phyloP scores from a whole-genome alignment of 1,284 basidiomycete genomes.

The Pholiota adiposa region DNA sequence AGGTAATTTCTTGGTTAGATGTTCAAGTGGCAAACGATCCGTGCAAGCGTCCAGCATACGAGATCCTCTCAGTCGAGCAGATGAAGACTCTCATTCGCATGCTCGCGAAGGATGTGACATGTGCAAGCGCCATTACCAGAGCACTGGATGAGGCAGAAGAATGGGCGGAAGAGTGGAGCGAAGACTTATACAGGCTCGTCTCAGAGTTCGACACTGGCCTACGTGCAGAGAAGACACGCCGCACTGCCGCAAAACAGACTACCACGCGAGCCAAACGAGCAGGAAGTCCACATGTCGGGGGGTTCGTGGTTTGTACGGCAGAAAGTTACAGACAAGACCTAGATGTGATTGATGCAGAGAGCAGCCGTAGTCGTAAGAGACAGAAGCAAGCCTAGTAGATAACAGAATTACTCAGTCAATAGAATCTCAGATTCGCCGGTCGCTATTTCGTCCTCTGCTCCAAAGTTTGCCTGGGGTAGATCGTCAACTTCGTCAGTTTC shows the following conservation, averaged over 20 bases:
- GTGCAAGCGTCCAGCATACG: neutral
- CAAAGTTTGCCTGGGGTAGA: too few species aligned
- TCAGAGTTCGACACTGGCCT: neutral
- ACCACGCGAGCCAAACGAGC: neutral
- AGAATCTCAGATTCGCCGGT: too few species aligned
- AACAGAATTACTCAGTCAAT: too few species aligned
- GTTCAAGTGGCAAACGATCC: neutral
- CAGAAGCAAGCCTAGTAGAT: neutral
- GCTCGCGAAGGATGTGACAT: neutral
- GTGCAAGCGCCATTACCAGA: neutral
- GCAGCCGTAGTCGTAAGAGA: neutral
- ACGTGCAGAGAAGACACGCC: too few species aligned
- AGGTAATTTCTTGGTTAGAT: neutral
- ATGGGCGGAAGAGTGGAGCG: neutral
- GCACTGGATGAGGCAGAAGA: neutral
- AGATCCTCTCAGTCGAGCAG: neutral
- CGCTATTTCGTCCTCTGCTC: too few species aligned
- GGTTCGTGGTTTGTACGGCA: neutral
- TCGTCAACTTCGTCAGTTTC: neutral
- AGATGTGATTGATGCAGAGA: neutral
- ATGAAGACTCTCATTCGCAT: neutral
- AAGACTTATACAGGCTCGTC: neutral
- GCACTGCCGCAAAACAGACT: too few species aligned
- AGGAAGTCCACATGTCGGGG: neutral
- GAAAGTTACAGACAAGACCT: neutral